phyloP scores from a whole-genome alignment of 768 basidiomycete species.

The Rubroboletus pulcherrimus region DNA sequence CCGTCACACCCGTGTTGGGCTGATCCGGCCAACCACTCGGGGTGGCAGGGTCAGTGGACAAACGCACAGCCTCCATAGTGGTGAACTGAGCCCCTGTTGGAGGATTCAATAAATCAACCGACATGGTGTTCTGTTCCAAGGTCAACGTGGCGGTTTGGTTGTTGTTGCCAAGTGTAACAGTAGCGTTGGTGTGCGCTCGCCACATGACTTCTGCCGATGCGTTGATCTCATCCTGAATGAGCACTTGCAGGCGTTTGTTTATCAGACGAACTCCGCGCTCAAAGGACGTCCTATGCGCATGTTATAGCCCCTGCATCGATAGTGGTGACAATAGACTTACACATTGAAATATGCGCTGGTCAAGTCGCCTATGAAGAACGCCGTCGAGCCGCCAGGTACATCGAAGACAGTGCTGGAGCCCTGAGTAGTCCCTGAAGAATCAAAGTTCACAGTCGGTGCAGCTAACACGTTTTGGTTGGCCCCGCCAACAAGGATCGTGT shows the following conservation, averaged over 20 bases:
- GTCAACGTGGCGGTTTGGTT: constrained; percentile 72
- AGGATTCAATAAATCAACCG: constrained; percentile 63
- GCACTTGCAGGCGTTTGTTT: constrained; percentile 82
- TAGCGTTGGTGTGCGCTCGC: constrained; percentile 97
- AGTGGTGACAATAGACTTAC: constrained; percentile 41
- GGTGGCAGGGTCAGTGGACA: constrained; percentile 56
- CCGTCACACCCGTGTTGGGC: constrained; percentile 72
- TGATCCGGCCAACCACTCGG: constrained; percentile 63
- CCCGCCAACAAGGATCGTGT: constrained; percentile 76
- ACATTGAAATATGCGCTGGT: constrained; percentile 68
- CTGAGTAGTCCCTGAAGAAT: constrained; percentile 60
- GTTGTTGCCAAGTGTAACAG: constrained; percentile 47
- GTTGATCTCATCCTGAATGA: constrained; percentile 89
- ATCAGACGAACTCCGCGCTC: constrained; percentile 82
- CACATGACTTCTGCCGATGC: constrained; percentile 62
- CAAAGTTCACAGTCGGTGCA: constrained; percentile 54
- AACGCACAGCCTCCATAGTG: constrained; percentile 50
- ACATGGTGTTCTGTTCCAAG: constrained; percentile 65
- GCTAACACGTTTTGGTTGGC: constrained; percentile 78
- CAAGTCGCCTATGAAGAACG: constrained; percentile 78
- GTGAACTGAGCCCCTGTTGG: constrained; percentile 64
- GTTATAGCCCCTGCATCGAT: constrained; percentile 13
- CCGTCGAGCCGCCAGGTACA: constrained; percentile 64
- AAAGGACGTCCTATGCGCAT: constrained; percentile 53
- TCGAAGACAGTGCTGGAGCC: constrained; percentile 79